Base-by-base conservation (phyloP, 352 stramenopile genomes). In the Pseudoperonospora humuli region DNA sequence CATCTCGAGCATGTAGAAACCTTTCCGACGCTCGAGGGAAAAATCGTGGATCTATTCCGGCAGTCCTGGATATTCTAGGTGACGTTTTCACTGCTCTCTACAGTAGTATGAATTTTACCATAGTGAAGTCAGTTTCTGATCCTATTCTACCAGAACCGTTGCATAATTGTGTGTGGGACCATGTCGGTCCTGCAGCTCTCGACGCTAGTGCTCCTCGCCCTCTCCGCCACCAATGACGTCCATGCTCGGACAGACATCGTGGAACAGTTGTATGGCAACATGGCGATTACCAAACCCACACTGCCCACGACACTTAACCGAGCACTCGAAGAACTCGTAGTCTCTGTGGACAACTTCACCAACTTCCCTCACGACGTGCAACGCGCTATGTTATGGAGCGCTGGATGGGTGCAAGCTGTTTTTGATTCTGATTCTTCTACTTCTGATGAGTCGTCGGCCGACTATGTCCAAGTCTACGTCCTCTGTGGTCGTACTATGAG, bases 381-480 rank as follows among this genome's bases (percentile, higher is more conserved):
- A 34, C 61, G 65, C 20, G 53, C 65, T 17, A 33, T 72, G 51
- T 56, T 75, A 3, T 75, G 64, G 64, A 66, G 65, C 25, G 52
- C 61, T 14, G 61, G 61, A 8, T 70, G 48, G 56, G 44, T 70
- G 9, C 56, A 33, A 3, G 39, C 34, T 18, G 33, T 41, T n/a
- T 26, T 34, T 2, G 19, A 33, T 5, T 36, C 37, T 2, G 23
- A 23, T 0, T n/a, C 0, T 1, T 40, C 18, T 6, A 13, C 24
- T 3, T 44, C 31, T 1, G 15, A 37, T 34, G 24, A 46, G 23
- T 2, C 32, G 7, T 50, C 46, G 4, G 23, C 13, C 32, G 21
- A 52, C 29, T 70, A 70, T 43, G 32, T 65, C 3, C 58, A 77
- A 23, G 60, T 74, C 5, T 67, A 70, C 37, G 66, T 77, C 20